Conservation (phyloP, 2,329 filamentous ascomycete genomes). For the Aquanectria penicillioides region DNA sequence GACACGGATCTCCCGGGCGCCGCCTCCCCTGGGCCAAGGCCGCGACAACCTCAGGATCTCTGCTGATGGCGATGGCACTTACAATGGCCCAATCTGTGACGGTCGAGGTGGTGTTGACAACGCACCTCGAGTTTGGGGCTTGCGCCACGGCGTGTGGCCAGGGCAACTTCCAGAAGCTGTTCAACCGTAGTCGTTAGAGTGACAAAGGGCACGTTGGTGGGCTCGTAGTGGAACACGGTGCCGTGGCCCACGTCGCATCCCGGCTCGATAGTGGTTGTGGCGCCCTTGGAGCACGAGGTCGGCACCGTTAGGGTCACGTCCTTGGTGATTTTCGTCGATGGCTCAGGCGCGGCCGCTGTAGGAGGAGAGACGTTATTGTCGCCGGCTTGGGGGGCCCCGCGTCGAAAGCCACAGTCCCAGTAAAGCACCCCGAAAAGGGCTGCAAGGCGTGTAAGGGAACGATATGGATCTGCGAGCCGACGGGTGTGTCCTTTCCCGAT, state of each 20-base stretch:
- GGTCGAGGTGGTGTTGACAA: slow-evolving; percentile 19
- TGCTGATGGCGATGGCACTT: slow-evolving; percentile 22
- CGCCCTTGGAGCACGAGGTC: slow-evolving; percentile 28
- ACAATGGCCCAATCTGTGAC: slow-evolving; percentile 21
- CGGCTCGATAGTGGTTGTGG: slow-evolving; percentile 32
- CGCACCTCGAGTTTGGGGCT: slow-evolving; percentile 24
- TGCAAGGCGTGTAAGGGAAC: slow-evolving; percentile 38
- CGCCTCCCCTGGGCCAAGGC: slow-evolving; percentile 22
- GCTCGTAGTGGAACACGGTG: slow-evolving; percentile 40
- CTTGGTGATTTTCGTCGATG: too few species aligned
- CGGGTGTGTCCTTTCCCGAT: not conserved
- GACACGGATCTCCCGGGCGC: slow-evolving; percentile 12
- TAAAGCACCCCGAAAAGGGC: slow-evolving; percentile 26
- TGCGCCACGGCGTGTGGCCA: slow-evolving; percentile 7
- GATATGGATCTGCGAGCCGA: slow-evolving; percentile 40
- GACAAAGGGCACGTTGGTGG: slow-evolving; percentile 29
- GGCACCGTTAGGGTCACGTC: slow-evolving; percentile 40
- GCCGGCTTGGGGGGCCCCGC: too few species aligned
- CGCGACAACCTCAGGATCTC: slow-evolving; percentile 19
- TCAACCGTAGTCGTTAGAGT: not conserved
- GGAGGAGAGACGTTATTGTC: too few species aligned
- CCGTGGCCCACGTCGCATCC: slow-evolving; percentile 34
- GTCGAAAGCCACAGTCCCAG: slow-evolving; percentile 32
- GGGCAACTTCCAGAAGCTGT: not conserved
- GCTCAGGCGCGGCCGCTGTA: too few species aligned